Base-by-base conservation (phyloP, 805 yeast genomes). In the Yarrowia sp. region DNA sequence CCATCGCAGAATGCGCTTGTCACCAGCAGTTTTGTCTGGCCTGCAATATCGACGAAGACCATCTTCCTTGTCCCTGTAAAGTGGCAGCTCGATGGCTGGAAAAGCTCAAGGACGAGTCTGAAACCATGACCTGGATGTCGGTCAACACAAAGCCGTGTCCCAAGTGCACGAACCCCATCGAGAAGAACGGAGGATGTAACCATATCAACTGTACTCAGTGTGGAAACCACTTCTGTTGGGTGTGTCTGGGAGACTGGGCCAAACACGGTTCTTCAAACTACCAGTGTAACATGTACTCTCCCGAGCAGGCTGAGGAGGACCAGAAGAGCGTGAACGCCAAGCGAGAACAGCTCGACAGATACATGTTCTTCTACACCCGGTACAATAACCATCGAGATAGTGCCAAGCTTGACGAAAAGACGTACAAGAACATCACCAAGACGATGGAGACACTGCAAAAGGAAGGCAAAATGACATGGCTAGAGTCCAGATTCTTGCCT, bases 121-220 rank as follows among this genome's bases (percentile, higher is more conserved):
- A 91, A 73, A 92, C 97, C 15, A 84, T 88, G 2, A 86, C 89
- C 74, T 95, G 98, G 98, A 87, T 95, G 32, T 82, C 86, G 3
- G 87, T 89, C 3, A 88, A 94, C 76, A 92, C 99, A 0, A 89
- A 91, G 73, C 85, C 85, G 55, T 95, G 99, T 77, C 97, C 97
- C 0, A 85, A 86, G 74, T 95, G 99, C 80, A 80, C 80, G 10
- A 81, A 92, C 0, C 81, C 87, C 38, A 95, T 94, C 71, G 98
- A 95, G 76, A 92, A 94, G 74, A 90, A 90, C 75, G 98, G 98
- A 26, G 99, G 99, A 0, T 95, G 99, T 79, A 94, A 94, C 78
- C 99, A 95, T 79, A 94, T 95, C 97, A 84, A 87, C 0, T 95
- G 99, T 77, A 81, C 85, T 3, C 88, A 86, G 70, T 95, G 99